These are phyloP conservation scores for Raffaelea albimanens DNA, from an alignment of 2,329 filamentous ascomycete species.

Conservation along the genomic window DNA sequence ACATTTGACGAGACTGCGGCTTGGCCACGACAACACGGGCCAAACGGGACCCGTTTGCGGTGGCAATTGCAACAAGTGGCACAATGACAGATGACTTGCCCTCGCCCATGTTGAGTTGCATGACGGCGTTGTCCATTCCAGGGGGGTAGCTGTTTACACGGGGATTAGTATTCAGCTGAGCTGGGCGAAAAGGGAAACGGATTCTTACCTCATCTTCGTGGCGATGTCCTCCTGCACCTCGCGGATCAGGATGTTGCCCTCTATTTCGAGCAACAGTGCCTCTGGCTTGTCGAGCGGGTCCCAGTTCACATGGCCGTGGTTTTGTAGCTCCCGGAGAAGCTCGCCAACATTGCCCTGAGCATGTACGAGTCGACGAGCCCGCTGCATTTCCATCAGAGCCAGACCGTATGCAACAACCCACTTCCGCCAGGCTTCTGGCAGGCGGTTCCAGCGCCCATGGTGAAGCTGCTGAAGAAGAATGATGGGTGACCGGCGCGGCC, in stretches of 20 bases:
- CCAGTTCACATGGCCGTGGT: slow-evolving; percentile 49
- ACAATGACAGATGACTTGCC: slow-evolving; percentile 63
- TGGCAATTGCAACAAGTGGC: slow-evolving; percentile 46
- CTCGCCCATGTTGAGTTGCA: slow-evolving; percentile 65
- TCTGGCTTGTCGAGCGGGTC: slow-evolving; percentile 42
- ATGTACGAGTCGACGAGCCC: slow-evolving; percentile 30
- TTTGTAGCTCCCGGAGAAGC: slow-evolving; percentile 32
- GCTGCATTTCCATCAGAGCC: slow-evolving; percentile 29
- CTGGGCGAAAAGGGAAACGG: not conserved
- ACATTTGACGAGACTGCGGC: slow-evolving; percentile 51
- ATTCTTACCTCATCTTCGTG: slow-evolving; percentile 35
- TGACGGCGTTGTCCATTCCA: slow-evolving; percentile 35
- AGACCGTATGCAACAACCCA: slow-evolving; percentile 29
- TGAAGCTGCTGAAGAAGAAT: slow-evolving; percentile 27
- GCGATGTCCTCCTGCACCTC: slow-evolving; percentile 50
- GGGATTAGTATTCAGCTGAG: not conserved
- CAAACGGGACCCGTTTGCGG: slow-evolving; percentile 41
- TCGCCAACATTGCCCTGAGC: slow-evolving; percentile 12
- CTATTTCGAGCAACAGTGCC: slow-evolving; percentile 54
- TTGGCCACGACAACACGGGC: slow-evolving; percentile 53
- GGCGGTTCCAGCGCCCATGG: slow-evolving; percentile 15
- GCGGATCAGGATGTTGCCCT: slow-evolving; percentile 53
- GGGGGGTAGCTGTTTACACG: slow-evolving; percentile 16
- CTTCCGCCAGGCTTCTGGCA: slow-evolving; percentile 23
- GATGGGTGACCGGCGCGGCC: slow-evolving; percentile 20